Conservation (phyloP, 2,329 filamentous ascomycete species). For the Diaporthe capsici region DNA sequence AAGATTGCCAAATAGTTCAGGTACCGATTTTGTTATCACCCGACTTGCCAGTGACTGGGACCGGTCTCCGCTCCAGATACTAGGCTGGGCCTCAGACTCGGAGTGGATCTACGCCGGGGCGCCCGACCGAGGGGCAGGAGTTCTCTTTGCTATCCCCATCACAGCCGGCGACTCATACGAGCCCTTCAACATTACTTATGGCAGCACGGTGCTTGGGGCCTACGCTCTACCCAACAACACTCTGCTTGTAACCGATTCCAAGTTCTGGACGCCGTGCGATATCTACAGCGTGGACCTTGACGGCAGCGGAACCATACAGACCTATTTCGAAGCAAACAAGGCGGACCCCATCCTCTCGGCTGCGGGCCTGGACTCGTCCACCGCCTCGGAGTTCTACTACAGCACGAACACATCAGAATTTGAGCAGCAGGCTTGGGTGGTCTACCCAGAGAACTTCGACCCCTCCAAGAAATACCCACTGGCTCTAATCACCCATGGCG, state of each 20-base stretch:
- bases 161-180: not conserved
- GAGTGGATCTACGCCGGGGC: not conserved
- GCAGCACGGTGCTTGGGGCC: not conserved
- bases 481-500: conserved; percentile 12
- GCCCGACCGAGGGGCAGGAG: not conserved
- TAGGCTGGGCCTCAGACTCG: conserved; percentile 13
- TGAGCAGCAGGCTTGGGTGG: not conserved
- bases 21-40: not conserved
- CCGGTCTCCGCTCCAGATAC: conserved; percentile 17
- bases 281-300: conserved; percentile 6
- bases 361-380: conserved; percentile 6
- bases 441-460: conserved; percentile 6
- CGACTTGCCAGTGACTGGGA: conserved; percentile 15
- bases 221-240: conserved; percentile 6
- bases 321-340: conserved; percentile 14
- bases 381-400: conserved; percentile 26
- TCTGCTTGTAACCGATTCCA: conserved; percentile 10
- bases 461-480: conserved; percentile 16
- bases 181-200: not conserved
- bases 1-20: too few relatives aligned
- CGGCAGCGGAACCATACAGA: not conserved
- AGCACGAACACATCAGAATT: conserved; percentile 13
- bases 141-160: not conserved
- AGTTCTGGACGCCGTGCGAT: conserved; percentile 18
- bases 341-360: not conserved